These are phyloP conservation scores for Hemisphaericaspora xylofermentans DNA, from an alignment of 1,139 yeast species.

Conservation along the genomic window DNA sequence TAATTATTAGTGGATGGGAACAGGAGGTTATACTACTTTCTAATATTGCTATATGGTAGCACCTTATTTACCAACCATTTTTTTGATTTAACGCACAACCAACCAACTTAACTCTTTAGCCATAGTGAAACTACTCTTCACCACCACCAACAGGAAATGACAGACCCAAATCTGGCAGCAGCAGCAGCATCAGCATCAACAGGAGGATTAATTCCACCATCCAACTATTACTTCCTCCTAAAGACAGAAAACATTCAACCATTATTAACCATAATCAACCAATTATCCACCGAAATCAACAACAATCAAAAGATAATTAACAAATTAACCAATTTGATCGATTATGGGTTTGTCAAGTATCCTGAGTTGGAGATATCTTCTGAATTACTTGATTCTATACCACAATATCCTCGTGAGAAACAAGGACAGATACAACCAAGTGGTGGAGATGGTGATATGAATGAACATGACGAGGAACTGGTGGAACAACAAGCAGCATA, in stretches of 20 bases:
- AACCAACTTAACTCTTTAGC: too few relatives aligned
- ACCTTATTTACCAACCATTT: too few relatives aligned
- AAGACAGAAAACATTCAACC: conserved; percentile 42
- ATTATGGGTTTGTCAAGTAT: conserved; percentile 18
- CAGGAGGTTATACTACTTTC: too few relatives aligned
- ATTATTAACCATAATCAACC: conserved; percentile 23
- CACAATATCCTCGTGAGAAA: background rate
- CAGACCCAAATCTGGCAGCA: conserved; percentile 1
- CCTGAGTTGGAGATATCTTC: conserved; percentile 18
- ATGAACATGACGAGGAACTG: conserved; percentile 5
- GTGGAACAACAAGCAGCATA: conserved; percentile 2
- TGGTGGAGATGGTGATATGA: too few relatives aligned
- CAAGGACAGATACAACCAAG: background rate
- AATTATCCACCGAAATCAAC: conserved; percentile 23
- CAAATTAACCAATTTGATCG: conserved; percentile 25
- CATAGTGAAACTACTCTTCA: too few relatives aligned
- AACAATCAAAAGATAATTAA: conserved; percentile 26
- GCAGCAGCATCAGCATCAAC: too few relatives aligned
- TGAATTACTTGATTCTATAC: conserved; percentile 3
- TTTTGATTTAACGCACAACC: too few relatives aligned
- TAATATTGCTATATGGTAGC: too few relatives aligned
- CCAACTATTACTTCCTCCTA: conserved; percentile 24
- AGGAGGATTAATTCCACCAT: conserved; percentile 1
- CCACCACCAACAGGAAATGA: background rate
- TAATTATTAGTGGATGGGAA: too few relatives aligned